phyloP scores from a whole-genome alignment of 2,329 filamentous ascomycete genomes.

The Penicillium brevicompactum region DNA sequence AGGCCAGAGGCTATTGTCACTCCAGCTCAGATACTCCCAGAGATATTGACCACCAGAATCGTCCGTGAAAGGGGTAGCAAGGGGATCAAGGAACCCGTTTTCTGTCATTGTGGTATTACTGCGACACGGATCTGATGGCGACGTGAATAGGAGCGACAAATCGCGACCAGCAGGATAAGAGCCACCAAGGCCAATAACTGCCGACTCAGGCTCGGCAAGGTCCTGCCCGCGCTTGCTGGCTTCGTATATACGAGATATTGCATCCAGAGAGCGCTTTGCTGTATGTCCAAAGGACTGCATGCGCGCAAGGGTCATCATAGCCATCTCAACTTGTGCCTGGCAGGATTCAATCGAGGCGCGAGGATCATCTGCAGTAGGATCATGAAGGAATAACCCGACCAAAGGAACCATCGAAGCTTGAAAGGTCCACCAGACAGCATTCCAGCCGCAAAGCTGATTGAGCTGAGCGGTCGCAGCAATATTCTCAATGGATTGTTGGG shows the following conservation, averaged over 20 bases:
- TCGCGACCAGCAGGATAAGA: constrained; percentile 22
- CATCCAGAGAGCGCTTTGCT: constrained; percentile 64
- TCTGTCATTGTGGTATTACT: constrained; percentile 18
- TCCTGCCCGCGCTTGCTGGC: constrained; percentile 45
- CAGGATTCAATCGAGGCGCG: constrained; percentile 55
- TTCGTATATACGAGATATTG: constrained; percentile 66
- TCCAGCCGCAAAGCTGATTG: constrained; percentile 78
- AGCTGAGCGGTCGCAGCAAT: constrained; percentile 70
- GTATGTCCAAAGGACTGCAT: constrained; percentile 68
- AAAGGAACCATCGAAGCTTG: constrained; percentile 79
- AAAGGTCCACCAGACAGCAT: constrained; percentile 79
- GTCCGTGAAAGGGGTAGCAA: constrained; percentile 29
- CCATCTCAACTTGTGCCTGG: constrained; percentile 59
- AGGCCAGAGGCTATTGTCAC: constrained; percentile 37
- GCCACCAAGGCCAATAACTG: constrained; percentile 10
- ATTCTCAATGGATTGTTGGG: constrained; percentile 70
- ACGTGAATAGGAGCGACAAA: constrained; percentile 14
- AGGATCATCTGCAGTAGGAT: constrained; percentile 56
- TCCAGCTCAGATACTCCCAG: constrained; percentile 44
- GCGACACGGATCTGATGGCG: constrained; percentile 19
- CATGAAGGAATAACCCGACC: constrained; percentile 64
- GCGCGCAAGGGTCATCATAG: constrained; percentile 42
- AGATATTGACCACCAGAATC: constrained; percentile 35
- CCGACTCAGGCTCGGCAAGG: constrained; percentile 9
- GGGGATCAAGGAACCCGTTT: constrained; percentile 26